Conservation (phyloP, 1,284 basidiomycete species). For the Leccinum subspadiceum region DNA sequence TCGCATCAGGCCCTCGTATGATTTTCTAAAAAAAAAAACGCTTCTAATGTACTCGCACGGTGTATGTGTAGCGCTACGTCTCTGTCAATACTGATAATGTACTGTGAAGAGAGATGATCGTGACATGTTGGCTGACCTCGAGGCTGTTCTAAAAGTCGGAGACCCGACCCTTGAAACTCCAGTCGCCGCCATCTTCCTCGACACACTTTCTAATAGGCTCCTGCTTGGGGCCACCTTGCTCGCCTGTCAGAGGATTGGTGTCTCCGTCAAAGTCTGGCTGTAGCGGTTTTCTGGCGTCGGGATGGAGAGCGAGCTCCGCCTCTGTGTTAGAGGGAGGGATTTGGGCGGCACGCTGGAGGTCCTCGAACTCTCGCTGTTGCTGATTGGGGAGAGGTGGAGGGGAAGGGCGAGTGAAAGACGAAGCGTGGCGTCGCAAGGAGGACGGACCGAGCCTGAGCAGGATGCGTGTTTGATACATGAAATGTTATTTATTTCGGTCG, state of each 20-base stretch:
- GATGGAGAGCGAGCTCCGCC: slow-evolving; percentile 52
- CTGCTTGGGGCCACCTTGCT: slow-evolving; percentile 72
- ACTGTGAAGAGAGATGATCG: background rate
- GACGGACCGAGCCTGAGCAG: background rate
- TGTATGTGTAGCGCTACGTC: slow-evolving; percentile 16
- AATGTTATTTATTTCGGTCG: background rate
- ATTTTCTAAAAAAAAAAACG: slow-evolving; percentile 15
- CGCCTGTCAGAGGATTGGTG: slow-evolving; percentile 71
- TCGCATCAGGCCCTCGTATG: background rate
- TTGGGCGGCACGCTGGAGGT: slow-evolving; percentile 61
- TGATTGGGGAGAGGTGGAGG: slow-evolving; percentile 69
- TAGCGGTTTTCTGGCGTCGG: slow-evolving; percentile 62
- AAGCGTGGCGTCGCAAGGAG: slow-evolving; percentile 8
- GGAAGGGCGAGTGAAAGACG: slow-evolving; percentile 52
- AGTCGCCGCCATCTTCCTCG: slow-evolving; percentile 59
- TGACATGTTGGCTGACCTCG: background rate
- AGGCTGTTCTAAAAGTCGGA: slow-evolving; percentile 69
- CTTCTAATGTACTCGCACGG: slow-evolving; percentile 7
- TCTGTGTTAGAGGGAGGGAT: slow-evolving; percentile 29
- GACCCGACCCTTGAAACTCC: slow-evolving; percentile 81
- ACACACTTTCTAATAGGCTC: slow-evolving; percentile 69
- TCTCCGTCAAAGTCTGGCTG: slow-evolving; percentile 71
- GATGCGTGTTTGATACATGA: background rate
- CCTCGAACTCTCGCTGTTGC: slow-evolving; percentile 76
- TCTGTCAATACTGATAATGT: slow-evolving; percentile 12